Evolutionary conservation across 2,329 filamentous ascomycete genomes (phyloP).

Genomic region (Cordyceps farinosa): DNA sequence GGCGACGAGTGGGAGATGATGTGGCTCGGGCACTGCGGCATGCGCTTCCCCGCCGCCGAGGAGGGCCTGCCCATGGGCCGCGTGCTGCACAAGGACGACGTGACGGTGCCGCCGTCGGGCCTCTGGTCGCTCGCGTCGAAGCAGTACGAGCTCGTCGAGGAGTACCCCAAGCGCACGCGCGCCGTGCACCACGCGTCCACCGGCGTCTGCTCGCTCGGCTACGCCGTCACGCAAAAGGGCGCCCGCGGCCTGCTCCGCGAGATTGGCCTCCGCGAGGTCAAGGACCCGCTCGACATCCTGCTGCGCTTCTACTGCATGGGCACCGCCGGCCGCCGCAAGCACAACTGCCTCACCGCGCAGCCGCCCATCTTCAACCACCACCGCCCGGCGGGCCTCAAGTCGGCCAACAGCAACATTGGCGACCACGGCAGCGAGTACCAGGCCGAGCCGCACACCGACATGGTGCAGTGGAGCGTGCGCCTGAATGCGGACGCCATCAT

Average conservation of each 20-base stretch:
- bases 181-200: conserved; percentile 38
- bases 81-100: conserved; percentile 29
- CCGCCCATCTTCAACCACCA: conserved; percentile 45
- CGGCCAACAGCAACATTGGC: conserved; percentile 34
- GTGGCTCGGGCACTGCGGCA: conserved; percentile 46
- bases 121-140: conserved; percentile 31
- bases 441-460: conserved; percentile 21
- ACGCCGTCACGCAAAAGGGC: conserved; percentile 40
- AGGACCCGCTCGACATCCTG: conserved; percentile 40
- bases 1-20: conserved; percentile 48
- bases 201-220: conserved; percentile 39
- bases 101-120: conserved; percentile 30
- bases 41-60: conserved; percentile 26
- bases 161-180: conserved; percentile 38
- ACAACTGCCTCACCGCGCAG: conserved; percentile 38
- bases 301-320: conserved; percentile 45
- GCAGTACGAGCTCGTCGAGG: conserved; percentile 30
- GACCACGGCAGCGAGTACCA: conserved; percentile 30
- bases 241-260: conserved; percentile 39
- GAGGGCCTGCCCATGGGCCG: conserved; percentile 26
- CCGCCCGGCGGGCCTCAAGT: conserved; percentile 34
- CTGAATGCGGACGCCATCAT: conserved; percentile 15
- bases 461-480: conserved; percentile 20
- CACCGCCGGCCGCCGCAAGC: conserved; percentile 28
- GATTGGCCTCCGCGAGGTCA: conserved; percentile 36